phyloP scores from a whole-genome alignment of 2,329 filamentous ascomycete genomes.

The Pseudonectria foliicola region DNA sequence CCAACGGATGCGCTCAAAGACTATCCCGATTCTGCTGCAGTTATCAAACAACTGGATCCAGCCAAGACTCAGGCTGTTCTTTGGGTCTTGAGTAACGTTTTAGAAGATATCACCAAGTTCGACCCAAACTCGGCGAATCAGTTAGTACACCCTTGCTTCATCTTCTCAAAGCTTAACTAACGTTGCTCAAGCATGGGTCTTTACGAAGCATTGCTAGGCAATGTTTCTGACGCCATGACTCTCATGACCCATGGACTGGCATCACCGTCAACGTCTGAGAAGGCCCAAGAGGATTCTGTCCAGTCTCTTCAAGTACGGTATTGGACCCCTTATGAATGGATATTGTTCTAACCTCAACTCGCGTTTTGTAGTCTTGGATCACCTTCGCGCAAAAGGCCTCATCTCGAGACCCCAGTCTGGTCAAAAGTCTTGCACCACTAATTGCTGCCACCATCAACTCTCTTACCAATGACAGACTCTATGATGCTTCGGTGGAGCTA shows the following conservation, averaged over 20 bases:
- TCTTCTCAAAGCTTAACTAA: conserved; percentile 13
- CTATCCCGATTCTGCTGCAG: conserved; percentile 34
- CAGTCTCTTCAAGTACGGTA: conserved; percentile 52
- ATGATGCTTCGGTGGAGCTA: conserved; percentile 54
- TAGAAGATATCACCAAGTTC: conserved; percentile 44
- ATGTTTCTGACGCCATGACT: conserved; percentile 32
- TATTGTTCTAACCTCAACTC: conserved; percentile 4
- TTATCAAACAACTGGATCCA: conserved; percentile 41
- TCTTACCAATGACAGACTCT: conserved; percentile 51
- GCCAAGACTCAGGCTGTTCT: conserved; percentile 48
- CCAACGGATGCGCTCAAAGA: conserved; percentile 15
- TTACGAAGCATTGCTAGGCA: conserved; percentile 34
- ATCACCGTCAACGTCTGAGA: conserved; percentile 18
- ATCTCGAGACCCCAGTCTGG: conserved; percentile 47
- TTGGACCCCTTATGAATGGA: conserved; percentile 9
- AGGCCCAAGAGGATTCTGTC: conserved; percentile 47
- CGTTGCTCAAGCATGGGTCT: conserved; percentile 26
- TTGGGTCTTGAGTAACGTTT: conserved; percentile 48
- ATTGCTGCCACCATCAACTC: conserved; percentile 54
- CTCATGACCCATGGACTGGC: conserved; percentile 35
- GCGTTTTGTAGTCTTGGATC: conserved; percentile 55
- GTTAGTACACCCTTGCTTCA: conserved; percentile 27
- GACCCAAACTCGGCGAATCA: conserved; percentile 55
- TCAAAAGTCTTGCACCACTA: conserved; percentile 52
- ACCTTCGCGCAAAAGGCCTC: conserved; percentile 63